Base-by-base conservation (phyloP, 345 rosid genomes). In the Arabis hirsuta region DNA sequence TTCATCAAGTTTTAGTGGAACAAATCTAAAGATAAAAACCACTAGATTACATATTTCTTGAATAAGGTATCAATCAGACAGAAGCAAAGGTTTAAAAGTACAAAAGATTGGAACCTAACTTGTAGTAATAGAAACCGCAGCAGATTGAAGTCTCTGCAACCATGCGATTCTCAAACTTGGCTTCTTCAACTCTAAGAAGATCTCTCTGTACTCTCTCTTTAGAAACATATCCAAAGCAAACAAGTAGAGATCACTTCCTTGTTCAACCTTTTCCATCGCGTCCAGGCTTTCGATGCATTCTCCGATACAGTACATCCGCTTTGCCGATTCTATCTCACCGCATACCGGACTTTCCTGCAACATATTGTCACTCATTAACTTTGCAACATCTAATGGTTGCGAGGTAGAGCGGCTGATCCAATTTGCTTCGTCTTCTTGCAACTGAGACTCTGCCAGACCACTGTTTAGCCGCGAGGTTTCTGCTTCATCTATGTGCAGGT, bases 191-290 rank as follows among this genome's bases (percentile, higher is more conserved):
- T 83, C 77, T 66, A 85, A 77, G 66, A 83, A 85, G 34, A 81
- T 81, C 75, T 85, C 86, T 71, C 87, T 83, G 16, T 85, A 83
- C 76, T 83, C 85, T 63, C 74, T 81, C 81, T 80, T 83, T 62
- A 83, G 64, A 69, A 83, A 85, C 57, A 78, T 60, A 68, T 85
- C 89, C 74, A 83, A 57, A 0, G 87, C 89, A 74, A 80, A 81
- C 76, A 83, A 62, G 67, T 83, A 81, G 12, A 83, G 75, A 36
- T 77, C 82, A 76, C 84, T 78, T 9, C 84, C 89, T 73, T 80
- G 80, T 34, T 80, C 85, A 54, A 81, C 76, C 34, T 81, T 81
- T 41, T 71, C 67, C 85, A 81, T 73, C 29, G 73, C 74, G 54
- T 85, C 82, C 0, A 83, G 85, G 63, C 83, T 80, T 16, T 85